Evolutionary conservation across 257 asterid species (phyloP), one percentile per base, ranked within the genome.

Genomic region (Solanum chmielewskii): DNA sequence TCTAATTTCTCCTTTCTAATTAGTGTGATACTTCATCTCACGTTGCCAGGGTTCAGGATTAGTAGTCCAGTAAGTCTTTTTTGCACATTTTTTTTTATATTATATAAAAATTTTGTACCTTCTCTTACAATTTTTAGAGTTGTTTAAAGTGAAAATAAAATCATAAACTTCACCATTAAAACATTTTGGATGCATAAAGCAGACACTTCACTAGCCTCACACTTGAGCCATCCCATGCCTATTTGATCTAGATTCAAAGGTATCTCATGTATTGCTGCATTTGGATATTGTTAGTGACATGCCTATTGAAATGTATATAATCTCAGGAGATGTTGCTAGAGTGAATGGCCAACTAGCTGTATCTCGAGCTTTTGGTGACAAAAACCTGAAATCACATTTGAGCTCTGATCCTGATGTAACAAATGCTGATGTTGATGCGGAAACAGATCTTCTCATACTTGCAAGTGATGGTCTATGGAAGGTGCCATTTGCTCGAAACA

Each of bases 381-480:
- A 96, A 92, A 96, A 94, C 90, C 89, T 96, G 91, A 94, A 94
- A 91, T 87, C 95, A 0, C 98, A 96, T 88, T 89, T 96, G 44
- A 91, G 98, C 21, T 93, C 96, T 2, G 98, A 96, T 85, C 99
- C 98, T 20, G 99, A 96, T 86, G 83, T 96, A 59, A 91, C 87
- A 4, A 91, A 86, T 52, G 94, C 96, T 84, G 92, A 90, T 31
- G 90, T 96, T 73, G 92, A 93, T 76, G 88, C 86, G 14, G 94
- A 93, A 23, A 90, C 95, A 4, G 98, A 96, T 33, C 88, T 95
- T 84, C 94, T 96, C 66, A 96, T 96, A 90, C 98, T 96, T 70
- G 99, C 99, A 14, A 96, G 99, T 70, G 99, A 96, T 87, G 99
- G 99, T 81, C 77, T 96, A 86, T 96, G 99, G 99, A 96, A 96